phyloP scores from a whole-genome alignment of 129 eudicot genomes.

The Erigeron canadensis region DNA sequence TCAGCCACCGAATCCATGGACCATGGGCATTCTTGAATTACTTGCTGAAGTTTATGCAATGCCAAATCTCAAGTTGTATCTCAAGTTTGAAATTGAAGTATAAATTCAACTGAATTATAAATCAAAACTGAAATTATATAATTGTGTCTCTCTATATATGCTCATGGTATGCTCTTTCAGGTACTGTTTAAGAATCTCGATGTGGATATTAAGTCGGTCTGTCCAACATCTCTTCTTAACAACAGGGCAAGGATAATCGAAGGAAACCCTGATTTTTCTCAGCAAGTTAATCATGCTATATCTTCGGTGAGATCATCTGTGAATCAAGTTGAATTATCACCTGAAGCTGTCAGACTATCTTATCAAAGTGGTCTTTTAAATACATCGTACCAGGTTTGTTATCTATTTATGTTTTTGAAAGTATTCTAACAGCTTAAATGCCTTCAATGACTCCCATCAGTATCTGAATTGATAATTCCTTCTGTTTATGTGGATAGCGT shows the following conservation, averaged over 20 bases:
- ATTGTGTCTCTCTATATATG: neutral
- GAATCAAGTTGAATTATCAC: conserved; percentile 47
- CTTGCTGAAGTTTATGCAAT: conserved; percentile 65
- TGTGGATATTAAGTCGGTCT: conserved; percentile 46
- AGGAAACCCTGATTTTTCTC: conserved; percentile 71
- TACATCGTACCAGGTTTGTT: conserved; percentile 42
- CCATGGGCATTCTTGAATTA: conserved; percentile 60
- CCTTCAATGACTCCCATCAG: neutral
- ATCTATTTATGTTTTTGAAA: neutral
- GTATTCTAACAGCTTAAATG: neutral
- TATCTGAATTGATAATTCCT: conserved; percentile 1
- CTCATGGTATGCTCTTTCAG: conserved; percentile 36
- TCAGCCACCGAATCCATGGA: conserved; percentile 83
- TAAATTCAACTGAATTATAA: neutral
- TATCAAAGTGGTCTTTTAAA: conserved; percentile 47
- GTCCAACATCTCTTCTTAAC: conserved; percentile 50
- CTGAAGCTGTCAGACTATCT: conserved; percentile 39
- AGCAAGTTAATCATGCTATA: conserved; percentile 32
- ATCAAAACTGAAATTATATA: neutral
- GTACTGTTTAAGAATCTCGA: conserved; percentile 57
- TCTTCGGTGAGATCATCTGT: conserved; percentile 32
- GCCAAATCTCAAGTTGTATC: conserved; percentile 64
- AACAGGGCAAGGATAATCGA: conserved; percentile 49
- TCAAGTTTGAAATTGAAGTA: conserved; percentile 68
- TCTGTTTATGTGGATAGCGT: conserved; percentile 35